Evolutionary conservation across 1,284 basidiomycete species (phyloP), one percentile per base, ranked within the genome.

Genomic region (Apiotrichum montevideense): DNA sequence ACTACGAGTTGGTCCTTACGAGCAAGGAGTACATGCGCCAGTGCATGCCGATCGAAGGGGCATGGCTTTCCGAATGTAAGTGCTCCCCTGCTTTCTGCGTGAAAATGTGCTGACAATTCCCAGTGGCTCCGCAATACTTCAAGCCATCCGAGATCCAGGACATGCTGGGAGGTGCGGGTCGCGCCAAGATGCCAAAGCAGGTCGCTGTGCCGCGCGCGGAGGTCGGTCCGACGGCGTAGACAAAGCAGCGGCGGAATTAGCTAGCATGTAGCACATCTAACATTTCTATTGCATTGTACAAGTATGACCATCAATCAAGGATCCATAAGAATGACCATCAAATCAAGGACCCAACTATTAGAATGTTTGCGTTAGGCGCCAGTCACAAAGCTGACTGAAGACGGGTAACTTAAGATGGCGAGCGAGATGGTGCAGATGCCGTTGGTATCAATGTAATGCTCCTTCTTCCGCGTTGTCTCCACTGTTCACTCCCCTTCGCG

Each of bases 11-110:
- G 29, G 81, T 83, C 4, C 75, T 83, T 54, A 83, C 82, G 10
- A 77, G 74, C 49, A 82, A 82, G 66, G 81, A 83, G 66, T 81
- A 77, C 66, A 79, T 78, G 71, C 86, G 91, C 56, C 93, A 97
- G 82, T 83, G 93, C 44, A 98, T 98, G 92, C 92, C 96, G 69
- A 97, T 98, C 72, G 94, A 96, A 71, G 88, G 93, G 1, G 77
- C 84, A 44, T 98, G 95, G 95, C 75, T 98, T 47, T 75, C 96
- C 51, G 93, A 98, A 82, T 88, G 89, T 87, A 55, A 63, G 84
- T 78, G 4, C 6, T 21, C 11, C 35, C 29, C 29, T 3, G 29
- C 29, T 29, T 29, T 29, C 29, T 29, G 29, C 29, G 29, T 3
- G 11, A 8, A 35, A n/a, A 32, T 33, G 5, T 14, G n/a, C 32